Evolutionary conservation across 108 stramenopile genomes (phyloP), one percentile per base, ranked within the genome.

Genomic region (Fistulifera pelliculosa): DNA sequence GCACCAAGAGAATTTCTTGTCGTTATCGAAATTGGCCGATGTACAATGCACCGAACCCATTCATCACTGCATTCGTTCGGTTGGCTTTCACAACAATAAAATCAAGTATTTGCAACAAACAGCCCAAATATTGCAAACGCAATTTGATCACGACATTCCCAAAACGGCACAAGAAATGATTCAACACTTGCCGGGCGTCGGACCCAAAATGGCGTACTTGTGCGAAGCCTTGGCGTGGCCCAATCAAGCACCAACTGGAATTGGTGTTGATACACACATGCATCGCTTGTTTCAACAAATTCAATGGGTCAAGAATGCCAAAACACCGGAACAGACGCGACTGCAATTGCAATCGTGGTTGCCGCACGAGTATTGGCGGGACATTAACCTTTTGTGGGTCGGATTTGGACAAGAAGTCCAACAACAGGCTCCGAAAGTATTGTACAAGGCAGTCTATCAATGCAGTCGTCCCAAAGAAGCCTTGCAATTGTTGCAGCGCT

Each of bases 211-310:
- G 94, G 90, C 88, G 0, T 86, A 72, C 26, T 83, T 95, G 62
- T 73, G 92, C 18, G 86, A 91, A 63, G 70, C 68, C 52, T 68
- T 90, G 6, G 87, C 83, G 17, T 90, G 76, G 64, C 65, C 69
- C 22, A 31, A 24, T 10, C 27, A 54, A 38, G 50, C 41, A 3
- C 41, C 65, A 12, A 68, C 79, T n/a, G 94, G 94, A 12, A 92
- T 95, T 58, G 90, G 90, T 16, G 87, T 95, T 11, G 94, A 95
- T 62, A 95, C 94, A 14, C 94, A 95, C 54, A 92, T 95, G 94
- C 94, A 95, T 52, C 81, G 94, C 0, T 74, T 95, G 61, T 90
- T 87, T 59, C 85, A 87, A 60, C 74, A 76, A 57, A 58, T 95
- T 0, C 59, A 63, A 31, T 96, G 90, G 90, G 85, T 90, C 3